These are phyloP conservation scores for Trichoderma endophyticum DNA, from an alignment of 2,329 filamentous ascomycete genomes.

Conservation along the genomic window DNA sequence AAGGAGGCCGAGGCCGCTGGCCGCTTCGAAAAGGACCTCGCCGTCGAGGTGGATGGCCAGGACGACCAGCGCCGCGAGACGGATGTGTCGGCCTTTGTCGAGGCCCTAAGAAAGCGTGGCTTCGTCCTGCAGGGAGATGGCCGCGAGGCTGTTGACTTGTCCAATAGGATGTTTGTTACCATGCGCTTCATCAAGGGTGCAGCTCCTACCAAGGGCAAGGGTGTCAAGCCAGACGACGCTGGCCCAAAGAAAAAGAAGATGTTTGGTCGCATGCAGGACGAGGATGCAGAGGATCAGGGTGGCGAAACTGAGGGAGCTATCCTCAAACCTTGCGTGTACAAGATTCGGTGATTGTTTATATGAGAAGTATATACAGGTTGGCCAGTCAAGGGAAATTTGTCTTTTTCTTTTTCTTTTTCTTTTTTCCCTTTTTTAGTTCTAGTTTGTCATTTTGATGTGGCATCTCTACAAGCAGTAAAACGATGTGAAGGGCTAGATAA, in stretches of 20 bases:
- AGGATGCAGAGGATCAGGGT: conserved; percentile 56
- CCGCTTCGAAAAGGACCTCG: conserved; percentile 54
- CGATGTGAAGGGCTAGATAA: background rate
- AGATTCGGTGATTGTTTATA: conserved; percentile 61
- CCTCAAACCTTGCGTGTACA: conserved; percentile 95
- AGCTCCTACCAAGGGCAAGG: conserved; percentile 72
- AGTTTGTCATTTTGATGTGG: background rate
- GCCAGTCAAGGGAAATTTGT: background rate
- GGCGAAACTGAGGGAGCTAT: conserved; percentile 63
- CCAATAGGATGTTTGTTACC: conserved; percentile 97
- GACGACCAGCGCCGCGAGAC: conserved; percentile 68
- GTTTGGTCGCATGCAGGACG: conserved; percentile 52
- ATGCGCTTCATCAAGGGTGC: conserved; percentile 92
- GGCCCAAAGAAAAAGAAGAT: conserved; percentile 44
- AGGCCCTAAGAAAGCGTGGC: conserved; percentile 74
- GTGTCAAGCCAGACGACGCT: conserved; percentile 57
- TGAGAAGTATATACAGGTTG: background rate
- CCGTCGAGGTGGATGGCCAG: conserved; percentile 68
- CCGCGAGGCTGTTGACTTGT: conserved; percentile 66
- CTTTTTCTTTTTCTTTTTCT: background rate
- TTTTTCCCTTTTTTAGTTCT: background rate
- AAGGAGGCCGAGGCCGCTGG: conserved; percentile 49
- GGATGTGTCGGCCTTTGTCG: conserved; percentile 82
- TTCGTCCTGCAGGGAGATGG: conserved; percentile 74
- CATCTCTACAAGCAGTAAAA: background rate